Evolutionary conservation across 2,329 filamentous ascomycete species (phyloP), one percentile per base, ranked within the genome.

Genomic region (Capronia epimyces): DNA sequence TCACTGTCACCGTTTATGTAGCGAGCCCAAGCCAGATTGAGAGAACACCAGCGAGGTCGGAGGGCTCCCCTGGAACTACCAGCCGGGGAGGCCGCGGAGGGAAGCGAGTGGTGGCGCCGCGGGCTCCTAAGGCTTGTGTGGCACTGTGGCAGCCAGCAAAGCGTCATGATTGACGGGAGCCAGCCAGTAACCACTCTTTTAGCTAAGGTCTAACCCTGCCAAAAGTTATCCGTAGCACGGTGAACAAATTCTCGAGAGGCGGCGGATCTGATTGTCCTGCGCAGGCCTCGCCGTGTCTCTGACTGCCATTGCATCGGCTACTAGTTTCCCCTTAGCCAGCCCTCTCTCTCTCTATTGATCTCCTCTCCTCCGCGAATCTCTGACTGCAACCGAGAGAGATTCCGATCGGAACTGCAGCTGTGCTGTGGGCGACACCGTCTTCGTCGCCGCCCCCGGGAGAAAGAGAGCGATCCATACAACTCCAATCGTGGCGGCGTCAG

Each of bases 401-500:
- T 7, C 34, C 34, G 34, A 37, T 37, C 34, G 4, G 13, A 37
- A 20, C 20, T 20, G 15, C 39, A 42, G 20, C 22, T 25, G 20
- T n/a, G 39, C 16, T 42, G 29, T 21, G 15, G 34, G n/a, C 31
- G 37, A 34, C 25, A 25, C 15, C 3, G 8, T 4, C 2, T 10
- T 18, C 20, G 31, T 24, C 16, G 20, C 16, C 15, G 43, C 39
- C 15, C 22, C 41, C 41, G 25, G 34, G 21, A 48, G 37, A 29
- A 10, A 22, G 27, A 45, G 24, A 43, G 34, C 15, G 25, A 42
- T 24, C 43, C 20, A 51, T 12, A 22, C 36, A 46, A 37, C 50
- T 49, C 52, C 50, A 53, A 60, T 52, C 52, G 58, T 62, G 60
- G 60, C 60, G 60, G 53, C 60, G 37, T 49, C 50, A 55, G 56